A percentile compares a stretch with the other conserved stretches of the same genome.
These are phyloP conservation scores for Chaetomium cochliodes DNA, from an alignment of 495 filamentous ascomycete species.

Conservation along the genomic window DNA sequence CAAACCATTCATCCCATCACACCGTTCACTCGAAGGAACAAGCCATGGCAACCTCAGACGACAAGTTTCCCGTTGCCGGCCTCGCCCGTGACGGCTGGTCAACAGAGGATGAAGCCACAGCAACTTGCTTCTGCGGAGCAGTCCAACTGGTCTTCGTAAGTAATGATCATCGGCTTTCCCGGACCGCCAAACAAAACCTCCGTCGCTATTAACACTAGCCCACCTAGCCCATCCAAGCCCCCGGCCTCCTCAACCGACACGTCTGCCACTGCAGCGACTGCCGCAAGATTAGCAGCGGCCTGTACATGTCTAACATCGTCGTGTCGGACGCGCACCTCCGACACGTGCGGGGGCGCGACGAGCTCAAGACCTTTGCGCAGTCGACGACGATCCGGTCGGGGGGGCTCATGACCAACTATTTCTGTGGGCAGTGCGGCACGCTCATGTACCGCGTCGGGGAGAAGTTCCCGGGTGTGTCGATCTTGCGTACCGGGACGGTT, in stretches of 20 bases:
- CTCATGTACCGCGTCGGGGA: slow-evolving; percentile 1
- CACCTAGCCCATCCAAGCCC: neutral
- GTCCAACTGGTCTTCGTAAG: neutral
- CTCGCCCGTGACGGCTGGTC: slow-evolving; percentile 3
- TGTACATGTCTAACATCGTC: neutral
- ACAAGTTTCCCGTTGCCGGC: neutral
- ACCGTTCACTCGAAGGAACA: neutral
- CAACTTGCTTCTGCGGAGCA: neutral
- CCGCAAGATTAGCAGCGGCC: neutral
- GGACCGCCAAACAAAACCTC: neutral
- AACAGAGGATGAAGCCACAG: neutral
- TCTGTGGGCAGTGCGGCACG: slow-evolving; percentile 1
- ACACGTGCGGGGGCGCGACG: neutral
- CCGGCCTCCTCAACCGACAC: neutral
- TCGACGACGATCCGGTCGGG: neutral
- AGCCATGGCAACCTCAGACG: neutral
- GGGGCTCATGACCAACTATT: neutral
- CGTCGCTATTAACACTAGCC: no score
- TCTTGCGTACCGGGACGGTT: neutral
- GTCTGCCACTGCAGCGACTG: slow-evolving; percentile 5
- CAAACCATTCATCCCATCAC: no score
- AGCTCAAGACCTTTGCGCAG: neutral
- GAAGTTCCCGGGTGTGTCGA: neutral
- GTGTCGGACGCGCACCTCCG: neutral
- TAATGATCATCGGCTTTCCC: no score